These are phyloP conservation scores for Podospora australis DNA, from an alignment of 495 filamentous ascomycete species.

Conservation along the genomic window DNA sequence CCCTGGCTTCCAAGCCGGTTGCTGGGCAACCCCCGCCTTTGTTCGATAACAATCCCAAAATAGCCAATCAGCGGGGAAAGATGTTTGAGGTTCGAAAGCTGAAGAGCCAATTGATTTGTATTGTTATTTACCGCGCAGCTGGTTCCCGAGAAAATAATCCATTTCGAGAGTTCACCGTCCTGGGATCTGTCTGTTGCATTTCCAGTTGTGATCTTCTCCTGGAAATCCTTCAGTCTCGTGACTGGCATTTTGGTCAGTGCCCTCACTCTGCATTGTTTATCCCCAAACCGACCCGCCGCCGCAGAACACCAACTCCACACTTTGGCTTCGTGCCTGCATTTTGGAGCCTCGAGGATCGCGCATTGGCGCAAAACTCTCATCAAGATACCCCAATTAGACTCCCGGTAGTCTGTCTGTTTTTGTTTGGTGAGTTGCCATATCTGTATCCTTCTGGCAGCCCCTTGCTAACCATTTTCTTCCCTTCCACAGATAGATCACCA, in stretches of 20 bases:
- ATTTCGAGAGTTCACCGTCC: neutral
- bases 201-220: neutral
- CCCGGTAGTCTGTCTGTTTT: no score
- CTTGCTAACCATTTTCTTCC: neutral
- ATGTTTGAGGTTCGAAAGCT: neutral
- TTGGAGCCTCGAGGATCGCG: neutral
- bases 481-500: neutral
- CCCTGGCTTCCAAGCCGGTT: no score
- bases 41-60: neutral
- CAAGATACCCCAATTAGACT: no score
- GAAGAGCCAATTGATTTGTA: neutral
- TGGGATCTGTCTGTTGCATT: neutral
- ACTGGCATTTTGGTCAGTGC: neutral
- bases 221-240: no score
- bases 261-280: neutral
- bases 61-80: slow-evolving; percentile 2
- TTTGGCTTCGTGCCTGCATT: neutral
- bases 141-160: neutral
- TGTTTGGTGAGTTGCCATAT: no score
- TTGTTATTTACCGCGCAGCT: neutral
- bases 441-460: neutral
- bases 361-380: no score
- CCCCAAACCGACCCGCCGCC: neutral
- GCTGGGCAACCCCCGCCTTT: slow-evolving; percentile 6
- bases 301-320: neutral